Conservation (phyloP, 805 yeast genomes). For the Hanseniaspora guilliermondii region DNA sequence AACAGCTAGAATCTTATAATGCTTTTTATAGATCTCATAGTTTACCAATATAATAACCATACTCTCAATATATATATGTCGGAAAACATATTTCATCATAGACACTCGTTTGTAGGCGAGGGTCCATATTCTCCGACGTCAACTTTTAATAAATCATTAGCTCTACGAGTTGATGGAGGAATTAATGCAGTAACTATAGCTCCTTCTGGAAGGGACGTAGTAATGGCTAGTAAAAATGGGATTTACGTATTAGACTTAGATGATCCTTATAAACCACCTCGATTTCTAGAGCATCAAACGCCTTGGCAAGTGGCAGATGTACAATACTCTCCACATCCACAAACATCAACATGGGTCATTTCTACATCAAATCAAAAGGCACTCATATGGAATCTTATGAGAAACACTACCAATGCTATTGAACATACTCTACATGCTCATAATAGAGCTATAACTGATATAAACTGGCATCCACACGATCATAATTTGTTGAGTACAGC, state of each 20-base stretch:
- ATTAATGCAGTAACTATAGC: conserved; percentile 82
- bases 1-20: no score
- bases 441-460: conserved; percentile 87
- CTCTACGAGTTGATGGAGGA: conserved; percentile 79
- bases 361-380: conserved; percentile 94
- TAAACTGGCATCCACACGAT: conserved; percentile 76
- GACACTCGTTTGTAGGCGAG: conserved; percentile 17
- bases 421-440: conserved; percentile 83
- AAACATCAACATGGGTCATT: conserved; percentile 80
- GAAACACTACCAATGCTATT: conserved; percentile 60
- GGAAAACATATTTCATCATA: neutral
- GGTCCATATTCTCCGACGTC: conserved; percentile 33
- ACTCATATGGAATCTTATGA: conserved; percentile 77
- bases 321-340: conserved; percentile 90
- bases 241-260: conserved; percentile 82
- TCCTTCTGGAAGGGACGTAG: conserved; percentile 88
- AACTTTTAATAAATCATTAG: conserved; percentile 70
- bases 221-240: conserved; percentile 70
- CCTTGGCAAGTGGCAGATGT: conserved; percentile 99
- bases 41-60: no score
- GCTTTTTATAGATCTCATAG: no score
- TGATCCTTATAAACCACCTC: conserved; percentile 88
- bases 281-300: conserved; percentile 84
- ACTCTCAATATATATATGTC: neutral
- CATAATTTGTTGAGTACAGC: conserved; percentile 88